Base-by-base conservation (phyloP, 768 basidiomycete genomes). In the Podaxis sp. region DNA sequence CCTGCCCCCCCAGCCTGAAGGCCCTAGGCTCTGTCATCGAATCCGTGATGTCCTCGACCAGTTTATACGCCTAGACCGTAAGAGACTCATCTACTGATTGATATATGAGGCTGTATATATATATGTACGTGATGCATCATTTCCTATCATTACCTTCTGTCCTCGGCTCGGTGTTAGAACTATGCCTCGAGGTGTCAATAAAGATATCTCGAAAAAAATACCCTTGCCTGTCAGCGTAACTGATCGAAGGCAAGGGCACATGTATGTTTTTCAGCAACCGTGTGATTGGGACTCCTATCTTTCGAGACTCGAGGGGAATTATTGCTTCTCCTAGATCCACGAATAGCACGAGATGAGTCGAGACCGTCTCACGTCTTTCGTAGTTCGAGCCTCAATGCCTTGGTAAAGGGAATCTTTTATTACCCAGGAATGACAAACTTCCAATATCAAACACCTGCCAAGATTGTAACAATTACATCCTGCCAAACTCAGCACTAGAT, bases 401-500 rank as follows among this genome's bases (percentile, higher is more conserved):
- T 9, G 19, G 2, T 22, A 17, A 17, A 46, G 43, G 9, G 9
- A n/a, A 19, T n/a, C 8, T 46, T n/a, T n/a, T 46, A 46, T 46
- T 46, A 22, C 43, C 43, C n/a, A 46, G 43, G 17, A 46, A 22
- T 19, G 43, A 19, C 0, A 1, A 33, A 33, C 33, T 33, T 9
- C 33, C 33, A 9, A 8, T 6, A 46, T n/a, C n/a, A n/a, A n/a
- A n/a, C 43, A 66, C 41, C 49, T 19, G 59, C n/a, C 15, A 57
- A 36, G 64, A 51, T 43, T 57, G 64, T 43, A 64, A 63, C 19
- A 51, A 60, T 51, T 60, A 60, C 59, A 60, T 53, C 52, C 29
- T 52, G 54, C 53, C 64, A 61, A 68, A 61, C 55, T 62, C 66
- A 68, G 63, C 55, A 65, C 67, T 65, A 69, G 64, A 52, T 24